These are phyloP conservation scores for Neurospora sp. DNA, from an alignment of 495 filamentous ascomycete species.

Conservation along the genomic window DNA sequence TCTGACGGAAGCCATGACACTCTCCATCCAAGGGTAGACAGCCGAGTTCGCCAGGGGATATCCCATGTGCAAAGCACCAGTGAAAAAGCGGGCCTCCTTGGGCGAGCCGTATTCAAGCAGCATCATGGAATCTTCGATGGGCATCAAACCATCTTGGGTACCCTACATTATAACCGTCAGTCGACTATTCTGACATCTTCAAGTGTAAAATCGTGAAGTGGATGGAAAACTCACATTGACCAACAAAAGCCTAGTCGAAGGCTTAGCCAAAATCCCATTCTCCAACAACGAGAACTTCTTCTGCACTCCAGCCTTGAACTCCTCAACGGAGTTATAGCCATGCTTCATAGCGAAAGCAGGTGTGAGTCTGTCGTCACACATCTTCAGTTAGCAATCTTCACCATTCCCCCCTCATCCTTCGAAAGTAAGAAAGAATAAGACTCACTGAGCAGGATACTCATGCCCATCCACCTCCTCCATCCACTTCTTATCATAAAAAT, in stretches of 20 bases:
- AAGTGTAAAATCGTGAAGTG: background rate
- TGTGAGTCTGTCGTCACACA: conserved; percentile 35
- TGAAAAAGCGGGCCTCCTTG: conserved; percentile 61
- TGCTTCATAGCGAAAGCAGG: conserved; percentile 61
- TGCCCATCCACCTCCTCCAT: conserved; percentile 56
- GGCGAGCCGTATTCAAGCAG: conserved; percentile 58
- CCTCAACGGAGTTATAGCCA: conserved; percentile 51
- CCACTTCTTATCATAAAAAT: conserved; percentile 57
- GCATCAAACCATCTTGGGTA: conserved; percentile 60
- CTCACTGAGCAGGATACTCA: conserved; percentile 68
- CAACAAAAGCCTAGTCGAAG: conserved; percentile 53
- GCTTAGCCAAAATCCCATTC: conserved; percentile 54
- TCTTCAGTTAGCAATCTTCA: too few species aligned
- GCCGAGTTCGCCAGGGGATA: conserved; percentile 46
- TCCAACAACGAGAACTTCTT: conserved; percentile 66
- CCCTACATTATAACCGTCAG: conserved; percentile 36
- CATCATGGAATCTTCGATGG: conserved; percentile 65
- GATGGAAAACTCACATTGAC: conserved; percentile 47
- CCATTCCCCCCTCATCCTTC: too few species aligned
- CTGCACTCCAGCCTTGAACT: conserved; percentile 50
- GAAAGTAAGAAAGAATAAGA: conserved; percentile 7
- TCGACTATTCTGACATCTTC: background rate
- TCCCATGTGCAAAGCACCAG: conserved; percentile 53
- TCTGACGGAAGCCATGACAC: conserved; percentile 30
- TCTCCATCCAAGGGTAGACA: conserved; percentile 48